Base-by-base conservation (phyloP, 176 grass and related monocot species). In the Eleusine coracana region DNA sequence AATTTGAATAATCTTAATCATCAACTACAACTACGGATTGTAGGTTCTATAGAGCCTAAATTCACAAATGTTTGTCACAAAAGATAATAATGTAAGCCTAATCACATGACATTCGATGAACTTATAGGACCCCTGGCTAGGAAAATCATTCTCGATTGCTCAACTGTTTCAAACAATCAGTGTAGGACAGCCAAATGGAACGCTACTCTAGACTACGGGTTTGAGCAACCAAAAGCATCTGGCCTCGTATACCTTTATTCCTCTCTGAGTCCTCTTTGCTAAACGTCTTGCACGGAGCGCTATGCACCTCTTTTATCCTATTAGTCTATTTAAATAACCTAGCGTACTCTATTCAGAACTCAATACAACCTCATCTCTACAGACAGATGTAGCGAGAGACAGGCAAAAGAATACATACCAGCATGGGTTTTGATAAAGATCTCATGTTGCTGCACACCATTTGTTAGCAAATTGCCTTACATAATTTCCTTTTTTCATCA, bases 271-370 rank as follows among this genome's bases (percentile, higher is more conserved):
- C 71, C 54, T 52, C 77, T 76, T 40, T 62, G 16, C 42, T 21
- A 10, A 87, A 44, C 34, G 52, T 38, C 13, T 27, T 70, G 65
- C 31, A 55, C 20, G 14, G 61, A 50, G 42, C 28, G 10, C 10
- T 49, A 66, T 49, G 16, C 59, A 14, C 41, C 18, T 8, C 9
- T 21, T 52, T 18, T 50, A 31, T 41, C 65, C n/a, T 20, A 59
- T 39, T 40, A 75, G 7, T 17, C 55, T 25, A 15, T 50, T 50
- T 45, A 28, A 73, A 42, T 8, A 73, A 36, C 34, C 73, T 10
- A 80, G 25, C 67, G 27, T 73, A 82, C 39, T 5, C 27, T 75
- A 28, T 21, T 63, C 8, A 86, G 40, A 78, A 78, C 78, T 77
- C 52, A 78, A 78, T 71, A 70, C 40, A 63, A 70, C 28, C 42